phyloP scores from a whole-genome alignment of 1,284 basidiomycete genomes.

The Trichosporon sp. region DNA sequence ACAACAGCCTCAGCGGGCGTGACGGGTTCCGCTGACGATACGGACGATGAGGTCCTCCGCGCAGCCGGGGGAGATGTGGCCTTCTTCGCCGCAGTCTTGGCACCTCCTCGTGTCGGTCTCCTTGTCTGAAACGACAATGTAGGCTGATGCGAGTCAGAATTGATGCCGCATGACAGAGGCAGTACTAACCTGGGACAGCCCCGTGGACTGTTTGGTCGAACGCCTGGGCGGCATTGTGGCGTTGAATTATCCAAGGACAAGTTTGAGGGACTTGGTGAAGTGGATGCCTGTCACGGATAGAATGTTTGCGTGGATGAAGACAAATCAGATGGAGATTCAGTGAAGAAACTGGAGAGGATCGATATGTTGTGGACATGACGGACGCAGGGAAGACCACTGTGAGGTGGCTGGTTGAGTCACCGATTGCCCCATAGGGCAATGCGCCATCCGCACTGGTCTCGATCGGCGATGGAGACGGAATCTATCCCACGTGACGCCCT shows the following conservation, averaged over 20 bases:
- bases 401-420: slow-evolving; percentile 21
- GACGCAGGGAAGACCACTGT: slow-evolving; percentile 3
- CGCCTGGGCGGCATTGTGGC: slow-evolving; percentile 35
- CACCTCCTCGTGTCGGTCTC: slow-evolving; percentile 24
- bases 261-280: background rate
- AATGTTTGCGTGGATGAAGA: background rate
- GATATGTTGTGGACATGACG: slow-evolving; percentile 22
- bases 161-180: background rate
- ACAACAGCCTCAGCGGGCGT: slow-evolving; percentile 14
- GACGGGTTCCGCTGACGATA: slow-evolving; percentile 6
- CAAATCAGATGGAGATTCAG: background rate
- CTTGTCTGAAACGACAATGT: slow-evolving; percentile 38
- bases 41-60: slow-evolving; percentile 21
- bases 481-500: background rate
- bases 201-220: slow-evolving; percentile 33
- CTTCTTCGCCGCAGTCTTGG: slow-evolving; percentile 26
- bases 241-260: background rate
- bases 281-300: background rate
- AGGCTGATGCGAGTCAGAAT: slow-evolving; percentile 29
- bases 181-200: slow-evolving; percentile 34
- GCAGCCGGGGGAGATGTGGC: background rate
- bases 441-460: background rate
- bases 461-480: background rate
- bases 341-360: background rate
- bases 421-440: slow-evolving; percentile 13